These are phyloP conservation scores for Acacia pycnantha DNA, from an alignment of 331 rosid species.

Conservation along the genomic window DNA sequence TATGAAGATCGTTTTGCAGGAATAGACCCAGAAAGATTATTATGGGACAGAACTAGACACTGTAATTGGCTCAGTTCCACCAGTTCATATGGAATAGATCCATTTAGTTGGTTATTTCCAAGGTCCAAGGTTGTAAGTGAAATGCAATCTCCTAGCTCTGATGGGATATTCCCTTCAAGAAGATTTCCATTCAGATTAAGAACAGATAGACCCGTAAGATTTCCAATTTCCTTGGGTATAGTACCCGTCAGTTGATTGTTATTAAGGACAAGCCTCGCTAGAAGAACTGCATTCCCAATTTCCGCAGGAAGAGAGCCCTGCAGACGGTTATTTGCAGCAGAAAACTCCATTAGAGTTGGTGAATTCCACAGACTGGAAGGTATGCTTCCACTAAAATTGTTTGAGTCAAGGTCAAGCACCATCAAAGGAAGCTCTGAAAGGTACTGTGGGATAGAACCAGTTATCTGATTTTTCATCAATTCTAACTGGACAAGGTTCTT, in stretches of 20 bases:
- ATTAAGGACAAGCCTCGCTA: conserved; percentile 74
- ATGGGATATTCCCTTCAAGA: conserved; percentile 76
- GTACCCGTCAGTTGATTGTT: conserved; percentile 69
- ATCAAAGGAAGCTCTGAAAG: conserved; percentile 78
- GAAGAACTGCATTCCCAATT: conserved; percentile 61
- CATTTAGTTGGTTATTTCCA: conserved; percentile 70
- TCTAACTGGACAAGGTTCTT: conserved; percentile 67
- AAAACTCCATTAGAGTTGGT: conserved; percentile 66
- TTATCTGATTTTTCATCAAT: conserved; percentile 65
- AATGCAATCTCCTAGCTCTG: conserved; percentile 60
- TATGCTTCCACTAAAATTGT: conserved; percentile 74
- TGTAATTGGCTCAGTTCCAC: conserved; percentile 64
- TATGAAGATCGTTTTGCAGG: conserved; percentile 65
- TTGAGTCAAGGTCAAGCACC: conserved; percentile 77
- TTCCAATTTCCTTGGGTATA: conserved; percentile 77
- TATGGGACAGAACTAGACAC: conserved; percentile 87
- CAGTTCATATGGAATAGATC: conserved; percentile 69
- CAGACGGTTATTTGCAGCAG: conserved; percentile 81
- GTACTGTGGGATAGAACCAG: conserved; percentile 73
- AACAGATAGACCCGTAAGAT: conserved; percentile 63
- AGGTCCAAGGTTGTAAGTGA: conserved; percentile 81
- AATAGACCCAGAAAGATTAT: conserved; percentile 74
- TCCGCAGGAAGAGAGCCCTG: conserved; percentile 67
- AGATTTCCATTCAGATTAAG: conserved; percentile 75
- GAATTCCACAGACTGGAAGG: conserved; percentile 70